These are phyloP conservation scores for Dioszegia aurantiaca DNA, from an alignment of 768 basidiomycete genomes.

Conservation along the genomic window DNA sequence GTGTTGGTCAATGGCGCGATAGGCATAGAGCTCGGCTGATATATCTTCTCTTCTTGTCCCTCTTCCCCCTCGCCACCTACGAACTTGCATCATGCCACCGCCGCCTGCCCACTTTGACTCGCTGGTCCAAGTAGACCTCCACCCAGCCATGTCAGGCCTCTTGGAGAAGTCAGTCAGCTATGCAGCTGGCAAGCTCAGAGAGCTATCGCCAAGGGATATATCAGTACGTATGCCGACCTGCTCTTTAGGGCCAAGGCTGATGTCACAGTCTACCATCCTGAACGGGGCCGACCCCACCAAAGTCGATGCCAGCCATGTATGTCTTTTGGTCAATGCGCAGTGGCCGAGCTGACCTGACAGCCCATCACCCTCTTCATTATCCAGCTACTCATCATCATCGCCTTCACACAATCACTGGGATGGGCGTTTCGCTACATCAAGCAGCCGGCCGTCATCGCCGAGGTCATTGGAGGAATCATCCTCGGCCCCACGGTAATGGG, in stretches of 20 bases:
- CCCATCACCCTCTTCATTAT: constrained; percentile 51
- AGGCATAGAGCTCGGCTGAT: neutral
- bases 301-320: constrained; percentile 66
- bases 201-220: constrained; percentile 3
- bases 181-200: neutral
- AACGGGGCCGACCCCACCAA: constrained; percentile 68
- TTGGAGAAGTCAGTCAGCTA: constrained; percentile 1
- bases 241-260: neutral
- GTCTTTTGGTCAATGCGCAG: constrained; percentile 59
- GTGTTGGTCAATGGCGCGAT: neutral
- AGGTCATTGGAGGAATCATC: constrained; percentile 84
- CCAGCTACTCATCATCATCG: constrained; percentile 69
- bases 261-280: constrained; percentile 56
- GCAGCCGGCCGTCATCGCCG: constrained; percentile 90
- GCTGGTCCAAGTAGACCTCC: neutral
- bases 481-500: constrained; percentile 76
- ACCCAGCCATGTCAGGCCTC: neutral
- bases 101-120: neutral
- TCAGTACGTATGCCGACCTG: constrained; percentile 1
- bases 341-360: constrained; percentile 62
- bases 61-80: neutral
- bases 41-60: constrained; percentile 2
- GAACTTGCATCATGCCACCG: neutral
- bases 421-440: constrained; percentile 65
- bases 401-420: constrained; percentile 70